Evolutionary conservation across 2,329 filamentous ascomycete genomes (phyloP).

Genomic region (Anisogramma anomala): DNA sequence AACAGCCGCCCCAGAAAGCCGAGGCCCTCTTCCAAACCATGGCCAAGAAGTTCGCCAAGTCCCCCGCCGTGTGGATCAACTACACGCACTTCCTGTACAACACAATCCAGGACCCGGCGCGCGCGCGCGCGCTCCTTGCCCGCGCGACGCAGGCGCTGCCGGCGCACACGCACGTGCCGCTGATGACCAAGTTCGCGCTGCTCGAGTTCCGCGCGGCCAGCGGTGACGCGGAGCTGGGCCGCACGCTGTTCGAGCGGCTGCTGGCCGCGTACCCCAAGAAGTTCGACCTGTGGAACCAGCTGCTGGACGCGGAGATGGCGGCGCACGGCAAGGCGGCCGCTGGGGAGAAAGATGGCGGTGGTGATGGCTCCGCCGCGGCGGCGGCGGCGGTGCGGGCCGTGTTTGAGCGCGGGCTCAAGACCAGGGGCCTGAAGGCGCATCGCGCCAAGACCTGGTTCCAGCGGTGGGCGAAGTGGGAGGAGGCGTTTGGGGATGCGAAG

Average conservation of each 20-base stretch:
- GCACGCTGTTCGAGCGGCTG: slow-evolving; percentile 87
- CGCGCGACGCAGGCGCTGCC: slow-evolving; percentile 79
- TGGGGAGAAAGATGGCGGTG: slow-evolving; percentile 27
- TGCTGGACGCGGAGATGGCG: slow-evolving; percentile 71
- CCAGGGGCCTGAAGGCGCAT: slow-evolving; percentile 64
- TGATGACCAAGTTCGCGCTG: slow-evolving; percentile 79
- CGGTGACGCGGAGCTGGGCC: slow-evolving; percentile 79
- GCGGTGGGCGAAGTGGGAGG: slow-evolving; percentile 84
- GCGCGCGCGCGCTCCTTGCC: slow-evolving; percentile 64
- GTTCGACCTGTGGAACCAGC: slow-evolving; percentile 85
- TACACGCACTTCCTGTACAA: slow-evolving; percentile 89
- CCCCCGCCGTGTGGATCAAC: slow-evolving; percentile 78
- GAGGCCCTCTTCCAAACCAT: slow-evolving; percentile 78
- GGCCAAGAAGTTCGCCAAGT: slow-evolving; percentile 74
- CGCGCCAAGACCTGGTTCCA: slow-evolving; percentile 83
- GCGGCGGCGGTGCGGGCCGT: slow-evolving; percentile 62
- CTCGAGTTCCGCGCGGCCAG: slow-evolving; percentile 79
- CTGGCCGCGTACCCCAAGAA: slow-evolving; percentile 78
- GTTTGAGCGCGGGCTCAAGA: slow-evolving; percentile 67
- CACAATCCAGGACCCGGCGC: slow-evolving; percentile 55
- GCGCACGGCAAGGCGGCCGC: slow-evolving; percentile 47
- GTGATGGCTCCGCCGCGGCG: too few relatives aligned
- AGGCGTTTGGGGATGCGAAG: slow-evolving; percentile 58
- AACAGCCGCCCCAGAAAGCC: slow-evolving; percentile 51
- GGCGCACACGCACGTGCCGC: slow-evolving; percentile 47